A percentile compares a stretch with the other conserved stretches of the same genome.
phyloP scores from a whole-genome alignment of 139 green algal genomes.

The Coccomyxa sp. region DNA sequence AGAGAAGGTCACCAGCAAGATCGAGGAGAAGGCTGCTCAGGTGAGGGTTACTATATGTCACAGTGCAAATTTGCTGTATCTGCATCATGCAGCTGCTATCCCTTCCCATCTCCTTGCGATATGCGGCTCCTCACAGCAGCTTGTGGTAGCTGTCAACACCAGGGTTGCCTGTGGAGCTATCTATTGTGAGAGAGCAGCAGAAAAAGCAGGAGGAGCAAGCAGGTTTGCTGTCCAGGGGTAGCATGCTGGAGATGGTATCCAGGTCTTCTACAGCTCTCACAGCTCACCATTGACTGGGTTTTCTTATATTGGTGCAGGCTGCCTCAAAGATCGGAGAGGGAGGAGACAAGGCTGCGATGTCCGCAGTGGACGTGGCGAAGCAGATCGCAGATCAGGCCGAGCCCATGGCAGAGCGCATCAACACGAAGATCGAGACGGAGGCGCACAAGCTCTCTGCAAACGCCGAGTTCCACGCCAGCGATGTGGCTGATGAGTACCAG shows the following conservation, averaged over 20 bases:
- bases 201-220: background rate
- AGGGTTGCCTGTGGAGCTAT: background rate
- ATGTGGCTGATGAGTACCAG: background rate
- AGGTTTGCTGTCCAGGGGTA: background rate
- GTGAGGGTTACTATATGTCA: conserved; percentile 1
- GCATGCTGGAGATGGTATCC: no score
- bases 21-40: conserved; percentile 11
- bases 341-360: background rate
- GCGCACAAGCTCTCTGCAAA: background rate
- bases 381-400: background rate
- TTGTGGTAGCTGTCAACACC: background rate
- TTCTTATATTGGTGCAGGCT: background rate
- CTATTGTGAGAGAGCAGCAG: background rate
- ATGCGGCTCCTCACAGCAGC: background rate
- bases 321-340: background rate
- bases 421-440: background rate
- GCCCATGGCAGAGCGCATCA: background rate
- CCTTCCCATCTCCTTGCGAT: background rate
- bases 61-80: background rate
- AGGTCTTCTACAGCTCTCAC: no score
- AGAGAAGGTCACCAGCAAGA: conserved; percentile 7
- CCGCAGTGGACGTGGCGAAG: background rate
- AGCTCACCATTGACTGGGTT: no score
- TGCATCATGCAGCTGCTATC: background rate
- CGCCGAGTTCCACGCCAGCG: background rate